These are phyloP conservation scores for Potentilla sterilis DNA, from an alignment of 306 rosid species.

Conservation along the genomic window DNA sequence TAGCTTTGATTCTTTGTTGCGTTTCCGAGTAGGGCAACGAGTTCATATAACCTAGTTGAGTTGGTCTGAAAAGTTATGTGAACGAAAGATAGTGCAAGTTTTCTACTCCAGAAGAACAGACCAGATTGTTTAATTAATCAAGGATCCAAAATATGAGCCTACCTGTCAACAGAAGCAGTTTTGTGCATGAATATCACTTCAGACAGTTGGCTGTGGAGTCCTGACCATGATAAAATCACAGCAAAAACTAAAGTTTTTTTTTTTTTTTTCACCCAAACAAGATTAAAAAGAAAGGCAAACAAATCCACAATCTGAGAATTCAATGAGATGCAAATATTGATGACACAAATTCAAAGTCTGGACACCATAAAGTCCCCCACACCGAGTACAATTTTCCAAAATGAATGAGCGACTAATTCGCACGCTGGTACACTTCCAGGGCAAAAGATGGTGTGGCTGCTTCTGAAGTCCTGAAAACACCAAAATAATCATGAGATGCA, in stretches of 20 bases:
- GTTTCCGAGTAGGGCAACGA: too few species aligned
- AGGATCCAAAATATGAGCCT: too few species aligned
- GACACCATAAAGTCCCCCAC: background rate
- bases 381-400: background rate
- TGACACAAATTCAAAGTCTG: conserved; percentile 7
- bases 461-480: conserved; percentile 18
- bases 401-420: background rate
- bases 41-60: too few species aligned
- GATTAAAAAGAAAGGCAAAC: conserved; percentile 8
- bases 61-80: too few species aligned
- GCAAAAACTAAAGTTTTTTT: conserved; percentile 10
- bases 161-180: conserved; percentile 17
- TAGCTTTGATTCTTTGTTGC: too few species aligned
- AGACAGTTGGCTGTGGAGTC: conserved; percentile 9
- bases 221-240: background rate
- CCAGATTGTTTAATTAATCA: too few species aligned
- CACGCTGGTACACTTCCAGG: background rate
- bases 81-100: too few species aligned
- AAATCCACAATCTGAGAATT: conserved; percentile 33
- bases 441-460: background rate
- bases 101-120: too few species aligned
- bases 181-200: conserved; percentile 33
- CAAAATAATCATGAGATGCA: conserved; percentile 4
- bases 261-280: too few species aligned
- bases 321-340: conserved; percentile 12